phyloP scores from a whole-genome alignment of 768 basidiomycete genomes.

The Hericium alpestre region DNA sequence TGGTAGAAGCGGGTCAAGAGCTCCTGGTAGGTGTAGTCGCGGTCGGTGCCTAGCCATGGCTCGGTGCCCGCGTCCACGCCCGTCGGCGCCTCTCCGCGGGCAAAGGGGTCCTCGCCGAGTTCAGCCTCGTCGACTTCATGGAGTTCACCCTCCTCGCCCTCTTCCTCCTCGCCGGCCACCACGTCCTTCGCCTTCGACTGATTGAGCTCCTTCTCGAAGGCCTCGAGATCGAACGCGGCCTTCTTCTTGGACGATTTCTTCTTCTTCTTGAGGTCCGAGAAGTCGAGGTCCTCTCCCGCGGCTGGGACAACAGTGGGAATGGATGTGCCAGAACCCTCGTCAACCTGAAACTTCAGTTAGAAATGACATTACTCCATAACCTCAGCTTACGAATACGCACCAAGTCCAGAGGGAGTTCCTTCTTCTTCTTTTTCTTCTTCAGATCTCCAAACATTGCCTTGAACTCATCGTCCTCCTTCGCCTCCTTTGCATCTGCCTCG shows the following conservation, averaged over 20 bases:
- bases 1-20: constrained; percentile 89
- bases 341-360: constrained; percentile 29
- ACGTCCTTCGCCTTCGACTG: constrained; percentile 53
- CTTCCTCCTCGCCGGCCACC: constrained; percentile 43
- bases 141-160: constrained; percentile 49
- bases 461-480: constrained; percentile 61
- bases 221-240: constrained; percentile 79
- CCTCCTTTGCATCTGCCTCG: constrained; percentile 29
- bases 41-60: constrained; percentile 85
- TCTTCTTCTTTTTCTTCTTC: constrained; percentile 90
- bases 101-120: constrained; percentile 84
- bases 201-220: constrained; percentile 87
- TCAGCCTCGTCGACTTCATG: constrained; percentile 71
- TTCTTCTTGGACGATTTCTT: constrained; percentile 86
- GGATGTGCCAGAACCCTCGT: constrained; percentile 55
- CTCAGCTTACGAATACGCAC: constrained; percentile 29
- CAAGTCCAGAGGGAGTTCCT: constrained; percentile 77
- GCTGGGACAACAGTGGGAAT: constrained; percentile 35
- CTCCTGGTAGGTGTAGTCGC: constrained; percentile 96
- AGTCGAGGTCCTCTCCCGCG: constrained; percentile 68
- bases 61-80: constrained; percentile 68
- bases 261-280: constrained; percentile 95
- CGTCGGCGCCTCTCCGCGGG: constrained; percentile 35
- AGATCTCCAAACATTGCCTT: constrained; percentile 81
- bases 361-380: not conserved